Base-by-base conservation (phyloP, 331 rosid genomes). In the Pyracantha coccinea region DNA sequence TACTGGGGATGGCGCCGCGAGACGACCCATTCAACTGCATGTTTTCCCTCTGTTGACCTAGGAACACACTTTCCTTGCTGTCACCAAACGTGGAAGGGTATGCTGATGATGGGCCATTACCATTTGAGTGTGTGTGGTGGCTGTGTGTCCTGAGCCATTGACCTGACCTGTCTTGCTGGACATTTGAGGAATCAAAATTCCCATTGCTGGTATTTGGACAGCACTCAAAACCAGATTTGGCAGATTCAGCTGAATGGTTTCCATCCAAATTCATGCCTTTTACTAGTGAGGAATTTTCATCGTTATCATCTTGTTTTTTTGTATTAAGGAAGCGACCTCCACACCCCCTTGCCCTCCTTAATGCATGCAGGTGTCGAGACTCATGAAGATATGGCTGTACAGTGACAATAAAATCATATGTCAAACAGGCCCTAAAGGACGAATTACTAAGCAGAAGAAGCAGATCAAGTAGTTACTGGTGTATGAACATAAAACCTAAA, bases 301-400 rank as follows among this genome's bases (percentile, higher is more conserved):
- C 77, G 21, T 65, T 64, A 66, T 77, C 83, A 29, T 80, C 79
- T 19, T 58, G 86, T 44, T 82, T 85, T 76, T 85, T 85, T 15
- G 77, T 77, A 75, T 85, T 85, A 25, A 82, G 88, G 71, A 85
- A 85, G 72, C 88, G 88, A 6, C 88, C 88, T 77, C 88, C 88
- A 32, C 84, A 78, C 19, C 88, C 88, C 68, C 88, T 81, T 60
- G 86, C 88, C 79, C 88, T 83, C 73, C 86, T 82, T 82, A 85
- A 76, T 45, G 88, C 88, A 69, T 85, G 88, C 35, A 25, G 86
- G 82, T 85, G 88, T 23, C 88, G 73, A 58, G 88, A 85, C 70
- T 85, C 88, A 0, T 85, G 88, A 59, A 85, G 88, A 79, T 85
- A 85, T 33, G 88, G 88, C 88, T 85, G 84, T 65, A 66, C 13